Conservation (phyloP, 2,329 filamentous ascomycete species). For the Cucurbitaria berberidis region DNA sequence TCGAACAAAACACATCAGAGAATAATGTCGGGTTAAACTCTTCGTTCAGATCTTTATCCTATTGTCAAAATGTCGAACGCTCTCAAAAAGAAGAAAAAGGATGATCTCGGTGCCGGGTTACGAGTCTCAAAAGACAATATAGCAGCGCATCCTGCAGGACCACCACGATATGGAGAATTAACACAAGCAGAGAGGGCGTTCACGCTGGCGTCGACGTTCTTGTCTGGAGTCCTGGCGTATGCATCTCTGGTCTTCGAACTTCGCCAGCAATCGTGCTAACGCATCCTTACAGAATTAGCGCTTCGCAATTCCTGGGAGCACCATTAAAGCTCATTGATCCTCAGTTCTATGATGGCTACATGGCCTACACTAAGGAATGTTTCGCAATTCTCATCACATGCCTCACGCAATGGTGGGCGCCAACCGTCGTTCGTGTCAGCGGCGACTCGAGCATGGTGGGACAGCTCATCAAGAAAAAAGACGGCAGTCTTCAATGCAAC, state of each 20-base stretch:
- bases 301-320: conserved; percentile 76
- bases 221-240: conserved; percentile 57
- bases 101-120: conserved; percentile 52
- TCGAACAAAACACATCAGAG: conserved; percentile 13
- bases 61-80: conserved; percentile 26
- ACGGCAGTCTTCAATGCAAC: conserved; percentile 76
- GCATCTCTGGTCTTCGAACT: conserved; percentile 9
- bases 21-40: not conserved
- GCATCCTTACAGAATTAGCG: conserved; percentile 53
- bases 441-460: conserved; percentile 80
- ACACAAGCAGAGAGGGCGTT: conserved; percentile 59
- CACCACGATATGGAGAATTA: conserved; percentile 54
- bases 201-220: conserved; percentile 57
- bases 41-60: conserved; percentile 10
- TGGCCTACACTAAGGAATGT: conserved; percentile 83
- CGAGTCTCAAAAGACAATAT: conserved; percentile 52
- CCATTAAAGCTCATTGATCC: conserved; percentile 78
- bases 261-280: conserved; percentile 16
- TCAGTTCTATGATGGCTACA: conserved; percentile 83
- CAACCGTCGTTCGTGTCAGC: conserved; percentile 80
- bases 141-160: conserved; percentile 52
- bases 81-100: conserved; percentile 41
- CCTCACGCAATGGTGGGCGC: conserved; percentile 87
- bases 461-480: conserved; percentile 71
- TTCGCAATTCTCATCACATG: conserved; percentile 80